Conservation (phyloP, 768 basidiomycete species). For the Russula sp. region DNA sequence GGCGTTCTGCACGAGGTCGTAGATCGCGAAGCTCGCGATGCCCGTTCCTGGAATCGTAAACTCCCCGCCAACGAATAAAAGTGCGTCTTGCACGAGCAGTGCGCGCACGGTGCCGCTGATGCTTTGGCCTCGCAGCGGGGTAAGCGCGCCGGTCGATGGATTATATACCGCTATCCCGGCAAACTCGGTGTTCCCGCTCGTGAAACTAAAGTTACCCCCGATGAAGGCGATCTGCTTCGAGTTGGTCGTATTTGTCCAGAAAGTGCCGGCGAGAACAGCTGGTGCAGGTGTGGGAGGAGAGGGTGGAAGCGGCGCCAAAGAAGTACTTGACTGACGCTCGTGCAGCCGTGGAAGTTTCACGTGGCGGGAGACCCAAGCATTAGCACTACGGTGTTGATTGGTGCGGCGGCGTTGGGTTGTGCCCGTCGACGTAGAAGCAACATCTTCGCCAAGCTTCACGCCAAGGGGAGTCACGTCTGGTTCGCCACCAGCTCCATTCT, state of each 20-base stretch:
- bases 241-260: constrained; percentile 80
- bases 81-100: constrained; percentile 64
- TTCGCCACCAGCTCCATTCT: constrained; percentile 49
- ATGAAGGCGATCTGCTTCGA: constrained; percentile 65
- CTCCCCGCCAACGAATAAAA: constrained; percentile 79
- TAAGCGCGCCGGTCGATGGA: constrained; percentile 40
- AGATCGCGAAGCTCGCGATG: constrained; percentile 69
- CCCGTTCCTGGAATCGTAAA: constrained; percentile 57
- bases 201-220: constrained; percentile 85
- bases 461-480: constrained; percentile 59
- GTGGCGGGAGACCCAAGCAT: constrained; percentile 45
- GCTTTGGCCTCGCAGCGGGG: constrained; percentile 53
- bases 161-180: constrained; percentile 72
- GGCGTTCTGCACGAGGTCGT: constrained; percentile 58
- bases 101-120: constrained; percentile 71
- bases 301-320: constrained; percentile 49
- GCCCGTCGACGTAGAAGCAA: constrained; percentile 29
- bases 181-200: constrained; percentile 33
- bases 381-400: constrained; percentile 33
- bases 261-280: constrained; percentile 77
- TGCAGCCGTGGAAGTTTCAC: constrained; percentile 41
- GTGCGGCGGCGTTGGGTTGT: constrained; percentile 36
- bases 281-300: constrained; percentile 58
- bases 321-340: constrained; percentile 45
- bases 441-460: constrained; percentile 44